Percentiles rank a stretch among this genome's conserved stretches.
These are phyloP conservation scores for Neoconidiobolus thromboides DNA, from an alignment of 371 early-diverging fungal species.

Conservation along the genomic window DNA sequence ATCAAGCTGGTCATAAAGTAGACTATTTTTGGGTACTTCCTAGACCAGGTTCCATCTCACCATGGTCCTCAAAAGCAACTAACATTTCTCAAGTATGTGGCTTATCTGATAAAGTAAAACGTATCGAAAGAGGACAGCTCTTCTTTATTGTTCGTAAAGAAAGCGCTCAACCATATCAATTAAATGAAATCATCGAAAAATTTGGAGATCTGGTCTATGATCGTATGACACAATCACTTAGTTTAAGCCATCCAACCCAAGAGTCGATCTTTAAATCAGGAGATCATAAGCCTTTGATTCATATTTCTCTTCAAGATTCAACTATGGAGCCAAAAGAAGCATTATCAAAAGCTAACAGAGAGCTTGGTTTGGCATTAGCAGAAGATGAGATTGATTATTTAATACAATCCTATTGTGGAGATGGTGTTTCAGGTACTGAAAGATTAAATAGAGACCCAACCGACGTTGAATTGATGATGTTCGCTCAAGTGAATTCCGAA, in stretches of 20 bases:
- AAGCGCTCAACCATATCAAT: conserved; percentile 11
- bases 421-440: conserved; percentile 16
- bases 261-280: conserved; percentile 55
- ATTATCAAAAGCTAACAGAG: conserved; percentile 57
- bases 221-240: conserved; percentile 79
- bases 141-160: conserved; percentile 22
- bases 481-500: conserved; percentile 97
- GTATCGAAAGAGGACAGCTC: conserved; percentile 76
- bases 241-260: conserved; percentile 32
- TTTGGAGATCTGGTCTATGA: conserved; percentile 48
- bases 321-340: conserved; percentile 31
- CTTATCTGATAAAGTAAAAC: conserved; percentile 35
- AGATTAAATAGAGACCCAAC: conserved; percentile 66
- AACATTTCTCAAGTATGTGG: conserved; percentile 84
- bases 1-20: conserved; percentile 10
- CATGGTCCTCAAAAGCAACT: conserved; percentile 98
- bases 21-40: conserved; percentile 52
- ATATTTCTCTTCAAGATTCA: conserved; percentile 30
- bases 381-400: conserved; percentile 89
- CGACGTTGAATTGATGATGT: conserved; percentile 97
- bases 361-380: conserved; percentile 82
- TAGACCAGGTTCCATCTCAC: conserved; percentile 85
- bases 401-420: conserved; percentile 60
- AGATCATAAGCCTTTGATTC: conserved; percentile 50
- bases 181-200: conserved; percentile 12